These are phyloP conservation scores for Monosporascus sp. DNA, from an alignment of 2,329 filamentous ascomycete genomes.

Conservation along the genomic window DNA sequence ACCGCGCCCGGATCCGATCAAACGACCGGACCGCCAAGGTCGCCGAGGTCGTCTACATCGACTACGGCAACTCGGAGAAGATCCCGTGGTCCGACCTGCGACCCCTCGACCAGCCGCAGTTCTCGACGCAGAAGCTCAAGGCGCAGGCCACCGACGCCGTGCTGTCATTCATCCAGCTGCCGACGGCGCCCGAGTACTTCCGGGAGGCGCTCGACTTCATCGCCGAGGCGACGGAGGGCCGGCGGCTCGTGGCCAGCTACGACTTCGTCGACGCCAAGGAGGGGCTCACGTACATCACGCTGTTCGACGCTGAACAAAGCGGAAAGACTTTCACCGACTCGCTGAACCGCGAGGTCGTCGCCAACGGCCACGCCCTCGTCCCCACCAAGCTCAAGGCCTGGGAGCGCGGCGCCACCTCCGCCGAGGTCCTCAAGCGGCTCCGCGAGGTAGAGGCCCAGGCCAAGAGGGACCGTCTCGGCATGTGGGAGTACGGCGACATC, in stretches of 20 bases:
- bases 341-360: constrained; percentile 82
- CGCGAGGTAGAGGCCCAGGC: constrained; percentile 70
- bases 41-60: constrained; percentile 87
- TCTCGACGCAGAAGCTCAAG: constrained; percentile 75
- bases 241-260: constrained; percentile 81
- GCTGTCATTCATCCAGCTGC: constrained; percentile 85
- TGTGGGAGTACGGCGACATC: constrained; percentile 98
- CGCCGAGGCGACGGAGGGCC: constrained; percentile 66
- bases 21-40: constrained; percentile 89
- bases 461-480: constrained; percentile 73
- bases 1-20: constrained; percentile 82
- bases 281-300: constrained; percentile 75
- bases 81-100: constrained; percentile 80
- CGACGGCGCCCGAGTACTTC: constrained; percentile 76
- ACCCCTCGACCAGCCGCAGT: constrained; percentile 72
- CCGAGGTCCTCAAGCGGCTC: constrained; percentile 65
- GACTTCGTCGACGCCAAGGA: constrained; percentile 77
- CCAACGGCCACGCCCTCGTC: constrained; percentile 83
- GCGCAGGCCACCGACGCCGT: constrained; percentile 82
- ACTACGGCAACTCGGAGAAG: constrained; percentile 92
- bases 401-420: constrained; percentile 69
- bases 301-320: constrained; percentile 71
- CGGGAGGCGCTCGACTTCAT: constrained; percentile 73
- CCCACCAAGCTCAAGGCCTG: constrained; percentile 86
- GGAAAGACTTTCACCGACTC: constrained; percentile 63